Base-by-base conservation (phyloP, 2,329 filamentous ascomycete genomes). In the Sporothrix humicola region DNA sequence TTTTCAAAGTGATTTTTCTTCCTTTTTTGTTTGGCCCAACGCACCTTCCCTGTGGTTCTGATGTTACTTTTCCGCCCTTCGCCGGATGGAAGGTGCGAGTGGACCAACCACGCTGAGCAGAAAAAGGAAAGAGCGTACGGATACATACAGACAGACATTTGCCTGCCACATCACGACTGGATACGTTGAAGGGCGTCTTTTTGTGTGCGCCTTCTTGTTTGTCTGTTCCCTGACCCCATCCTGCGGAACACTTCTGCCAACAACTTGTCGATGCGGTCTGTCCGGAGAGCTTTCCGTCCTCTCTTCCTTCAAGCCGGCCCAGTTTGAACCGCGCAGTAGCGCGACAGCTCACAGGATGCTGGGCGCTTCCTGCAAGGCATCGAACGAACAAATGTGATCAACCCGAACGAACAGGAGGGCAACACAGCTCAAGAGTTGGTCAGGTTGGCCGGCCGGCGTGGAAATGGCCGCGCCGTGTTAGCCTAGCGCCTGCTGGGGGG, bases 121-220 rank as follows among this genome's bases (percentile, higher is more conserved):
- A 44, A 46, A 66, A 66, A 46, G 42, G 61, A 66, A 66, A 66
- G 61, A 66, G 61, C 61, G 15, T 20, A 12, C 10, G 12, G 58
- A 20, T 17, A 9, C 31, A 17, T 26, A 26, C 26, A 12, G 42
- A 66, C 61, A n/a, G 42, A 66, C 61, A n/a, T 13, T 20, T 26
- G 42, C 61, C 46, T 66, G 61, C 61, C 61, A 48, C n/a, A 66
- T 66, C 61, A 66, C 61, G 42, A 66, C 61, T 66, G 42, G 42
- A 66, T 37, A 37, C 31, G 2, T 37, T 37, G 31, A 37, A 37
- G 5, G 31, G 31, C 31, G 31, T 37, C 31, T 37, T 37, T 37
- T 37, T 37, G 31, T 37, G 31, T 37, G 31, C 7, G 4, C 7
- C 31, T 37, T 37, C 17, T 5, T 20, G 17, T 20, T 66, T 66